Evolutionary conservation across 768 basidiomycete genomes (phyloP), one percentile per base, ranked within the genome.

Genomic region (Boletus subparvulus): DNA sequence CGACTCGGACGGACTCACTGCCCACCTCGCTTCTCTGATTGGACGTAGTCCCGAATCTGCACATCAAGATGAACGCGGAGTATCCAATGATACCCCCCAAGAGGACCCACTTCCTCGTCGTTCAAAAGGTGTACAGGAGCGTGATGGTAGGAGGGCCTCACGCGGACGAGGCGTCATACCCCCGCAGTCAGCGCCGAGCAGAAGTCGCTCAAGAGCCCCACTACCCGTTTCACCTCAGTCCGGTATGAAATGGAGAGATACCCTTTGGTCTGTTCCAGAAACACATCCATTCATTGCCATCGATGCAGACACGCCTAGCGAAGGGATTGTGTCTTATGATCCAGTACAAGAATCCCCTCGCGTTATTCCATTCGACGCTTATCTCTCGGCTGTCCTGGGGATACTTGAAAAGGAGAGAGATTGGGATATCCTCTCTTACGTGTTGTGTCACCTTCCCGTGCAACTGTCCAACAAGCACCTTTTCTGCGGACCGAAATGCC

Each of bases 381-480:
- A 96, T 67, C 78, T 98, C 6, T 64, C 66, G 11, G 78, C 78
- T 14, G 63, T 98, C 45, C 74, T 85, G 50, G 75, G 74, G 3
- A 79, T 97, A 58, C 72, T 98, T 40, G 82, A 87, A 55, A 77
- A 78, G 41, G 94, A 94, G 64, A 82, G 78, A 45, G 91, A 87
- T 59, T 98, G 96, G 95, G 97, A 98, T 56, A 78, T 98, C 40
- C 78, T 97, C 12, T 93, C 94, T 3, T 98, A 97, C 65, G 78
- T 94, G 6, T 78, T 99, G 6, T 93, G 90, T 66, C 90, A 96
- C 74, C 80, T 99, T 0, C 95, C 97, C 2, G 79, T 85, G 10
- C 94, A 98, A 68, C 80, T 98, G 11, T 79, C 90, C 55, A 98
- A 98, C 80, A 98, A 98, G 71, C 94, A 98, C 65, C 79, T 98